Conservation (phyloP, 2,329 filamentous ascomycete genomes). For the Thelonectria rubi region DNA sequence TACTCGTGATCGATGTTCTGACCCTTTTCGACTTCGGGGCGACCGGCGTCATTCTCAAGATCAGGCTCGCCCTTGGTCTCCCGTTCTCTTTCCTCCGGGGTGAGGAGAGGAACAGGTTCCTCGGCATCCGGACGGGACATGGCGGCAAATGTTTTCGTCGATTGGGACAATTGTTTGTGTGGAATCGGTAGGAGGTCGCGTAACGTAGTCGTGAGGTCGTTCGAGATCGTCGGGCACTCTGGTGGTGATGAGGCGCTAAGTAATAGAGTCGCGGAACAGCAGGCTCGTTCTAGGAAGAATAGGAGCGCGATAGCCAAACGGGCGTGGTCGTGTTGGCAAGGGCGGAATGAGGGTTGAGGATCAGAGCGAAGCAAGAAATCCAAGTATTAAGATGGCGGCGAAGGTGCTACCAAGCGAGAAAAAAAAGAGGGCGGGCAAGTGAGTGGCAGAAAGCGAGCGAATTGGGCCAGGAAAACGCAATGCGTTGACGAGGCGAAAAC, state of each 20-base stretch:
- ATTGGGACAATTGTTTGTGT: slow-evolving; percentile 2
- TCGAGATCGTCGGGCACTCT: slow-evolving; percentile 19
- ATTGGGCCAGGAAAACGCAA: slow-evolving; percentile 8
- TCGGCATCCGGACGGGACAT: slow-evolving; percentile 48
- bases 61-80: slow-evolving; percentile 46
- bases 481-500: not conserved
- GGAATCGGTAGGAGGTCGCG: slow-evolving; percentile 4
- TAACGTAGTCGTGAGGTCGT: slow-evolving; percentile 10
- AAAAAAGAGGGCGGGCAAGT: slow-evolving; percentile 11
- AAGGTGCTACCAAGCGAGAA: not conserved
- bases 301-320: not conserved
- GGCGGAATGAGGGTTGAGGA: slow-evolving; percentile 2
- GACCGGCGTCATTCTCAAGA: slow-evolving; percentile 45
- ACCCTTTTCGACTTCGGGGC: slow-evolving; percentile 41
- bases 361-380: slow-evolving; percentile 1
- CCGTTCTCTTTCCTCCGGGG: slow-evolving; percentile 44
- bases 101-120: slow-evolving; percentile 46
- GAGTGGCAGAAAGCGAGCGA: slow-evolving; percentile 18
- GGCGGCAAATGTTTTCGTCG: slow-evolving; percentile 13
- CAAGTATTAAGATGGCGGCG: slow-evolving; percentile 3
- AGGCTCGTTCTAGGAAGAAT: not conserved
- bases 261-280: not conserved
- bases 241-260: not conserved
- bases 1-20: slow-evolving; percentile 56
- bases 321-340: slow-evolving; percentile 1